Evolutionary conservation across 306 rosid species (phyloP).

Genomic region (Vicia sativa): DNA sequence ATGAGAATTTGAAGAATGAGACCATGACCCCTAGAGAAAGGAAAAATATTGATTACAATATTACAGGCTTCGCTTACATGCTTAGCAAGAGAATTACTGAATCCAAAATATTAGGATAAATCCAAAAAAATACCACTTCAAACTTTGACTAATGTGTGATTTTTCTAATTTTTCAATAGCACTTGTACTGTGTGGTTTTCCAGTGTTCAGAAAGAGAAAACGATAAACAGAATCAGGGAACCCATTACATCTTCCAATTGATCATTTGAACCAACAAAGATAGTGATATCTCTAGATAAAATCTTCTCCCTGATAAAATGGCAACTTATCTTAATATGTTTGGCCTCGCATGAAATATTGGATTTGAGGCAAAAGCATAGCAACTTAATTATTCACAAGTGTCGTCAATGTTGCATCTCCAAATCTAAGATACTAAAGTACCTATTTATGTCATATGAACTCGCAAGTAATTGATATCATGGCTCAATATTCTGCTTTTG

Average conservation of each 20-base stretch:
- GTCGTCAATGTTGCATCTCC: not conserved
- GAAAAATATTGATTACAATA: slow-evolving; percentile 25
- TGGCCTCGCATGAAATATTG: not conserved
- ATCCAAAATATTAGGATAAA: slow-evolving; percentile 8
- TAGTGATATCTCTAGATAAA: not conserved
- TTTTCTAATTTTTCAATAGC: not conserved
- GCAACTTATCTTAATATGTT: not conserved
- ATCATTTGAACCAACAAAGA: not conserved
- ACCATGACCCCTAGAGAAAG: slow-evolving; percentile 87
- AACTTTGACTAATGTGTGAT: slow-evolving; percentile 11
- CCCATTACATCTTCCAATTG: not conserved
- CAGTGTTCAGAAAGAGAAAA: not conserved
- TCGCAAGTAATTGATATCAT: not conserved
- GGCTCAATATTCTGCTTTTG: not conserved
- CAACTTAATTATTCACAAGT: not conserved
- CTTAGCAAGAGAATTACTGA: slow-evolving; percentile 4
- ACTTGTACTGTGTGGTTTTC: not conserved
- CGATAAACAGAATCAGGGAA: not conserved
- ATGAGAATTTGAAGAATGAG: slow-evolving; percentile 72
- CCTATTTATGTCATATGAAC: not conserved
- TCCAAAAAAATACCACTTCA: slow-evolving; percentile 8
- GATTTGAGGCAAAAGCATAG: not conserved
- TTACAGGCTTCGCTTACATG: slow-evolving; percentile 14
- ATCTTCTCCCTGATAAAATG: not conserved
- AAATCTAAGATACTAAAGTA: not conserved